Percentiles rank a stretch among this genome's conserved stretches.
phyloP scores from a whole-genome alignment of 768 basidiomycete genomes.

The Paxillus involutus region DNA sequence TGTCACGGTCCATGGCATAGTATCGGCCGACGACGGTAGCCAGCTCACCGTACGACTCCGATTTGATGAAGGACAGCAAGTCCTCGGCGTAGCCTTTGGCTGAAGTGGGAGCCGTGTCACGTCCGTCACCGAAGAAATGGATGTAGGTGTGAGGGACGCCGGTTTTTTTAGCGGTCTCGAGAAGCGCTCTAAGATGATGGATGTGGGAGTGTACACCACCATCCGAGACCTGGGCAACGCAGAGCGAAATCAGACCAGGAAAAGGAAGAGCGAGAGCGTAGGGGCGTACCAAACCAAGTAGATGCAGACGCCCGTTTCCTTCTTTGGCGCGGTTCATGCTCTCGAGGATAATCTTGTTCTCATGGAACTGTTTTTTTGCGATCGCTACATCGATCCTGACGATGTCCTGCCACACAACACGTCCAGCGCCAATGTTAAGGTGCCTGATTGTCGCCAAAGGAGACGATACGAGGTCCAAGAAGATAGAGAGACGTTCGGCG shows the following conservation, averaged over 20 bases:
- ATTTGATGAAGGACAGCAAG: constrained; percentile 72
- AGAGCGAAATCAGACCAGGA: neutral
- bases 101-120: constrained; percentile 89
- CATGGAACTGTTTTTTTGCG: constrained; percentile 85
- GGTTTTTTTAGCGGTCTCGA: constrained; percentile 85
- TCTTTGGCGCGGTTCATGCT: constrained; percentile 78
- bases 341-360: constrained; percentile 69
- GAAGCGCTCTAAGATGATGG: constrained; percentile 82
- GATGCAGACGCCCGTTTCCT: constrained; percentile 79
- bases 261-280: constrained; percentile 1
- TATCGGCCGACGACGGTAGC: constrained; percentile 88
- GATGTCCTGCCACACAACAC: constrained; percentile 97
- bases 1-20: constrained; percentile 97
- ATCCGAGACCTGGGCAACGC: constrained; percentile 68
- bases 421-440: constrained; percentile 92
- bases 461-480: neutral
- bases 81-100: constrained; percentile 76
- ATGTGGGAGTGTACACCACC: constrained; percentile 98
- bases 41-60: constrained; percentile 77
- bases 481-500: neutral
- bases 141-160: constrained; percentile 85
- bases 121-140: constrained; percentile 94
- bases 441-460: constrained; percentile 51
- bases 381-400: constrained; percentile 92
- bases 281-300: constrained; percentile 76